Evolutionary conservation across 768 basidiomycete genomes (phyloP).

Genomic region (Mycena pura): DNA sequence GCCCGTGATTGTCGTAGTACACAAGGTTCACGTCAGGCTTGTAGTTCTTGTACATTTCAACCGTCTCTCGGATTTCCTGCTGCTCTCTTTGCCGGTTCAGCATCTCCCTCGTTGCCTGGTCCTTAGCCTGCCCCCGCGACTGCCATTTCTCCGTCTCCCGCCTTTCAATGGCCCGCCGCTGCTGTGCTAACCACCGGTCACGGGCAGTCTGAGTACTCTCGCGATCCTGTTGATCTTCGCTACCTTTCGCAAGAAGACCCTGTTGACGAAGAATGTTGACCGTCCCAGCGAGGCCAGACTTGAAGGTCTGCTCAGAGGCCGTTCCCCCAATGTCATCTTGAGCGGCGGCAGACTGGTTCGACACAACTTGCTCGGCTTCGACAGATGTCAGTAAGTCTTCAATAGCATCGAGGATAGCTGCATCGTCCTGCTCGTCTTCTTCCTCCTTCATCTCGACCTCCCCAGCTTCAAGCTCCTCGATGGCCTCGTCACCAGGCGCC

Average conservation of each 20-base stretch:
- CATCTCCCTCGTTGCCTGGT: slow-evolving; percentile 93
- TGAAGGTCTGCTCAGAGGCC: slow-evolving; percentile 78
- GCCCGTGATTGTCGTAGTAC: slow-evolving; percentile 96
- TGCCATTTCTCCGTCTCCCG: slow-evolving; percentile 83
- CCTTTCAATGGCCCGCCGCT: slow-evolving; percentile 75
- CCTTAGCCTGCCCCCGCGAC: slow-evolving; percentile 81
- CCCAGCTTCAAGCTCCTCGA: slow-evolving; percentile 84
- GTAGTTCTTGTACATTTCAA: slow-evolving; percentile 90
- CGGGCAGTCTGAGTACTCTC: slow-evolving; percentile 85
- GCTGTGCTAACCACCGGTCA: slow-evolving; percentile 90
- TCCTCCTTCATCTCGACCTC: slow-evolving; percentile 84
- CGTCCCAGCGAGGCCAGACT: slow-evolving; percentile 86
- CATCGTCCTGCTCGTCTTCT: slow-evolving; percentile 68
- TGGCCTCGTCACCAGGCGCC: slow-evolving; percentile 62
- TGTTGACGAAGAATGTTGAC: slow-evolving; percentile 89
- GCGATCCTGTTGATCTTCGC: slow-evolving; percentile 71
- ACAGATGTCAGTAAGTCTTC: slow-evolving; percentile 70
- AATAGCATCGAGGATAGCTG: slow-evolving; percentile 79
- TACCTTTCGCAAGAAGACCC: slow-evolving; percentile 78
- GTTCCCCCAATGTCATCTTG: slow-evolving; percentile 61
- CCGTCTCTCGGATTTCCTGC: slow-evolving; percentile 81
- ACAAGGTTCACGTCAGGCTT: slow-evolving; percentile 97
- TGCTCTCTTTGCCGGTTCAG: slow-evolving; percentile 93
- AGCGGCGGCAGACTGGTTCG: slow-evolving; percentile 35
- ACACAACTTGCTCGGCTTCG: slow-evolving; percentile 60